phyloP scores from a whole-genome alignment of 441 rosid species.

The Gossypium schwendimanii region DNA sequence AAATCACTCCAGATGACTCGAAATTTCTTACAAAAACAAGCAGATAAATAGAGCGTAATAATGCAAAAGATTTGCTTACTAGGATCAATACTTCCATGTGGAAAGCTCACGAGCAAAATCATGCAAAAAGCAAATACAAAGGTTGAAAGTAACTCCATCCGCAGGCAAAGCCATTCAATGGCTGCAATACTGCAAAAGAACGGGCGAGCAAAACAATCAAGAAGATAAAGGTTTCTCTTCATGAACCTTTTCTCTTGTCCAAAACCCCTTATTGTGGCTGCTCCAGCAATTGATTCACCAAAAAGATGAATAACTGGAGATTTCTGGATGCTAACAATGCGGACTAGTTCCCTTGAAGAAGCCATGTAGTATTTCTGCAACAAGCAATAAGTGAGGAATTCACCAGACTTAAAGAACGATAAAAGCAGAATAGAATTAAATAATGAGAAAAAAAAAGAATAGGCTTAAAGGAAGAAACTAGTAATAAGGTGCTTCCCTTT shows the following conservation, averaged over 20 bases:
- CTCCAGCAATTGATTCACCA: slow-evolving; percentile 99
- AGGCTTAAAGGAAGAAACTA: not conserved
- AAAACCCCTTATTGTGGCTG: slow-evolving; percentile 97
- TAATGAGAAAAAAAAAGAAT: not conserved
- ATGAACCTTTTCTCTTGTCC: slow-evolving; percentile 96
- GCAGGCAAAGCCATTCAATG: slow-evolving; percentile 97
- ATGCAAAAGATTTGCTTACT: slow-evolving; percentile 47
- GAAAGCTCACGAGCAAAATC: slow-evolving; percentile 94
- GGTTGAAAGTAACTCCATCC: slow-evolving; percentile 97
- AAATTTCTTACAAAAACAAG: not conserved
- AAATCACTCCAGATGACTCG: not conserved
- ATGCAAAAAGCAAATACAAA: slow-evolving; percentile 97
- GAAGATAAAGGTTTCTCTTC: slow-evolving; percentile 97
- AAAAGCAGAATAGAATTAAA: not conserved
- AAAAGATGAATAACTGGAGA: slow-evolving; percentile 94
- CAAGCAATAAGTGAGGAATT: not conserved
- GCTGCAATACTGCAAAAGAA: slow-evolving; percentile 98
- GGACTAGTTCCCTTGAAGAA: slow-evolving; percentile 95
- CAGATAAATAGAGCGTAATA: not conserved
- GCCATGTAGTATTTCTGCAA: slow-evolving; percentile 99
- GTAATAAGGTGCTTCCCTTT: not conserved
- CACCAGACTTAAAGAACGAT: slow-evolving; percentile 6
- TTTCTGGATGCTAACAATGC: slow-evolving; percentile 97
- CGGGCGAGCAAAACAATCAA: slow-evolving; percentile 96
- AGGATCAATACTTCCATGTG: slow-evolving; percentile 93